Evolutionary conservation across 768 basidiomycete species (phyloP).

Genomic region (Pilatotrama ljubarskyi): DNA sequence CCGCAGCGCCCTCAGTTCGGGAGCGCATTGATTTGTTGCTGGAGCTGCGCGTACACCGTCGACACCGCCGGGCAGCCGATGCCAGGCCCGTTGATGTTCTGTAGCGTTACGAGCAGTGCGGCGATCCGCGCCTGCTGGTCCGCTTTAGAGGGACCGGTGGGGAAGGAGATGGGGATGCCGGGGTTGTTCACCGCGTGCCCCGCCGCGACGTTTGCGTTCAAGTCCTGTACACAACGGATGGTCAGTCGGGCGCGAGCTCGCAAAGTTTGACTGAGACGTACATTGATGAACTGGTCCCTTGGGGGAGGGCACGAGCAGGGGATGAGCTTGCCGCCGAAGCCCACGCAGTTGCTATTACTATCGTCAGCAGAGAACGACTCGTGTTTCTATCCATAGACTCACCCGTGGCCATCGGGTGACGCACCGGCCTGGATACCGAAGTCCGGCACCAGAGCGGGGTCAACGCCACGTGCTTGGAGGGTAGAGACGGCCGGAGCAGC

Average conservation of each 20-base stretch:
- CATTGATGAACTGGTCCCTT: conserved; percentile 22
- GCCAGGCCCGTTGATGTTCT: conserved; percentile 70
- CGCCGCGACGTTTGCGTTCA: conserved; percentile 52
- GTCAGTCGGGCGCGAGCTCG: not conserved
- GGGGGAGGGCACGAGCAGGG: conserved; percentile 40
- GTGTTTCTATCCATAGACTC: not conserved
- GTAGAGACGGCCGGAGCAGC: conserved; percentile 1
- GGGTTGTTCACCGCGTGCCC: conserved; percentile 70
- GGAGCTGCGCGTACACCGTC: conserved; percentile 35
- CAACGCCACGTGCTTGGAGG: conserved; percentile 12
- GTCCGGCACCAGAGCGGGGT: conserved; percentile 23
- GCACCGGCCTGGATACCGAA: conserved; percentile 20
- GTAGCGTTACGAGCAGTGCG: conserved; percentile 64
- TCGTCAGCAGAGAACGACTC: not conserved
- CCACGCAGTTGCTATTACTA: conserved; percentile 31
- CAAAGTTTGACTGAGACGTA: not conserved
- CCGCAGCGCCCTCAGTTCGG: conserved; percentile 5
- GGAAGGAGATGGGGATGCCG: conserved; percentile 57
- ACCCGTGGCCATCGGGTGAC: conserved; percentile 21
- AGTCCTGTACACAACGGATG: not conserved
- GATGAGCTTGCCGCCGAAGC: conserved; percentile 34
- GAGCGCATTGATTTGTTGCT: conserved; percentile 21
- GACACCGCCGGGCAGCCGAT: conserved; percentile 66
- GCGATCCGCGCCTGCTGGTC: conserved; percentile 59
- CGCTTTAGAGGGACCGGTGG: conserved; percentile 52